Base-by-base conservation (phyloP, 148 eudicot species). In the Diospyros lotus region DNA sequence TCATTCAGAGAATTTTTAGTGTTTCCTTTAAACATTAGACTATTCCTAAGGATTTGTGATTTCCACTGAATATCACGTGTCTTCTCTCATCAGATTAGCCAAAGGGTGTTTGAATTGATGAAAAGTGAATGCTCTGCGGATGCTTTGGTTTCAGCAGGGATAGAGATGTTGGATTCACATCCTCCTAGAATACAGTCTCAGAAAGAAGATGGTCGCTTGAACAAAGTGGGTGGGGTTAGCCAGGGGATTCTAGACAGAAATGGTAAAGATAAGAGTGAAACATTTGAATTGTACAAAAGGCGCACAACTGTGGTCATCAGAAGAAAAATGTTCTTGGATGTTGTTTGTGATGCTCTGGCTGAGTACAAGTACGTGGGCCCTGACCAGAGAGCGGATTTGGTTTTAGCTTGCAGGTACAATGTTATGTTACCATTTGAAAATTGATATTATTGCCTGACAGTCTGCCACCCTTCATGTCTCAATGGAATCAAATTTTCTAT, bases 311-410 rank as follows among this genome's bases (percentile, higher is more conserved):
- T 88, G 72, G 75, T 95, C 65, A 84, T 95, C 53, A 82, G 82
- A 75, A 90, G 99, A 81, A 85, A 81, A 48, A 76, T 69, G 52
- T 95, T 95, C 66, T 76, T 92, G 62, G 96, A 90, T 83, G 90
- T 90, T 80, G 93, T 92, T 11, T 95, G 92, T 82, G 93, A 86
- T 73, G 93, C 87, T 53, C 90, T 95, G 48, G 79, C 96, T n/a
- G 94, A 89, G 75, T 95, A 95, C 84, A 95, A 95, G 81, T 95
- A 95, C 75, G 82, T 95, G 74, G 89, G 96, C 58, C 96, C 88
- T 58, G 88, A 89, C 71, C 98, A 95, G 82, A 89, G 97, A 87
- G 91, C 89, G 45, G 98, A 95, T 85, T 85, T 95, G 80, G 83
- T 88, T 68, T 83, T 92, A 86, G 96, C 98, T 74, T 95, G 98